Base-by-base conservation (phyloP, 805 yeast species). In the Saturnispora dispora region DNA sequence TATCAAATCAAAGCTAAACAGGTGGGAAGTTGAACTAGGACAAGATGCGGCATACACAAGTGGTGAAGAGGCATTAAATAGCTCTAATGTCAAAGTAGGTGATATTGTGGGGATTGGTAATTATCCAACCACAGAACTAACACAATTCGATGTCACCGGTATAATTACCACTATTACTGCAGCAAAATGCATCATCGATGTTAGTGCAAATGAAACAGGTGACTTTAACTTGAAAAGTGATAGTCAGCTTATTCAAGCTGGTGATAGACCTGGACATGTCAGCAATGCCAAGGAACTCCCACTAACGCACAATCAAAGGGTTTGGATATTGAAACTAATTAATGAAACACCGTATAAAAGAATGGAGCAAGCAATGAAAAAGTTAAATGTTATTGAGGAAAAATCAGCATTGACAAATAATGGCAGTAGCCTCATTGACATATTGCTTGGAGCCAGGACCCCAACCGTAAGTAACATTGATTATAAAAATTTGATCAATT, bases 1-100 rank as follows among this genome's bases (percentile, higher is more conserved):
- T 51, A 66, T 85, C 2, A 71, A 84, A 51, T 84, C 90, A 0
- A 95, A 96, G 0, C 68, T 88, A 9, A 95, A 88, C 15, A 96
- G 96, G 52, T 71, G 81, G 1, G 70, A 83, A 5, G 58, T 88
- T 13, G 95, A 88, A 56, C 65, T 91, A 8, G 48, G 71, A 59
- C 17, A 68, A 72, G 28, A 91, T 5, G 50, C 58, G 18, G 60
- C 58, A 5, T 18, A 43, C 42, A 25, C n/a, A 44, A 10, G 28
- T 68, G 35, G 61, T 67, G 25, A 64, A 60, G 32, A 63, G 60
- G 17, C 66, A 5, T 13, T 33, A 8, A 42, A 27, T 23, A n/a
- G 10, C 6, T 42, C 32, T 3, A 64, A 60, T n/a, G 66, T 17
- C 23, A 20, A 35, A 58, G 17, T 17, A 15, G 96, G 96, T 13